Evolutionary conservation across 179 eudicot genomes (phyloP), one percentile per base, ranked within the genome.

Genomic region (Actinidia arguta): DNA sequence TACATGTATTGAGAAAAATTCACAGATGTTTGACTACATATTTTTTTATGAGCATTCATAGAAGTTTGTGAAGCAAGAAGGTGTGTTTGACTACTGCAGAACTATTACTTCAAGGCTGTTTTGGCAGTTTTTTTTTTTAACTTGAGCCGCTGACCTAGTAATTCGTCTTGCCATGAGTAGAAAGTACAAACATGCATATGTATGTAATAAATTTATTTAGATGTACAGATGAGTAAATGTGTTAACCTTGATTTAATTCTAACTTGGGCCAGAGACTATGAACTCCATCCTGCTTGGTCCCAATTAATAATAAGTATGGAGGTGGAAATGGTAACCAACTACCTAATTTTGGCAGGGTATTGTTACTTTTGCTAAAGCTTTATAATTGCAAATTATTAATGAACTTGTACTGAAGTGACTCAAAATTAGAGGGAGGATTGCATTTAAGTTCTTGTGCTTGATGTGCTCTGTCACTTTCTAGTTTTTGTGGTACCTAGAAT

Each of bases 211-310:
- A n/a, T n/a, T n/a, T n/a, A n/a, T n/a, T n/a, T n/a, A n/a, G n/a
- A n/a, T n/a, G n/a, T n/a, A n/a, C n/a, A n/a, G n/a, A n/a, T n/a
- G n/a, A n/a, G 44, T 31, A 66, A 8, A 17, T 6, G n/a, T 4
- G 10, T 31, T 27, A 13, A 48, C 56, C 39, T 72, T 73, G 59
- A 6, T 52, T 17, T 0, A 13, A 61, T n/a, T 63, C 55, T n/a
- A 14, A 46, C n/a, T 39, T 46, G 68, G 80, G 56, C 70, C 68
- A 44, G 22, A 44, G 24, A 59, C 18, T 13, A 59, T 77, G 55
- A 61, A 77, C 70, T 77, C 17, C 20, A 4, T n/a, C 55, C 22
- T 46, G 36, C 80, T 61, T 77, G 56, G 44, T 77, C 24, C 55
- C 13, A 73, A 44, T 42, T n/a, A 42, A 24, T 59, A 20, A 16